Percentiles rank a stretch among this genome's conserved stretches.
These are phyloP conservation scores for Mycena pura DNA, from an alignment of 768 basidiomycete species.

Conservation along the genomic window DNA sequence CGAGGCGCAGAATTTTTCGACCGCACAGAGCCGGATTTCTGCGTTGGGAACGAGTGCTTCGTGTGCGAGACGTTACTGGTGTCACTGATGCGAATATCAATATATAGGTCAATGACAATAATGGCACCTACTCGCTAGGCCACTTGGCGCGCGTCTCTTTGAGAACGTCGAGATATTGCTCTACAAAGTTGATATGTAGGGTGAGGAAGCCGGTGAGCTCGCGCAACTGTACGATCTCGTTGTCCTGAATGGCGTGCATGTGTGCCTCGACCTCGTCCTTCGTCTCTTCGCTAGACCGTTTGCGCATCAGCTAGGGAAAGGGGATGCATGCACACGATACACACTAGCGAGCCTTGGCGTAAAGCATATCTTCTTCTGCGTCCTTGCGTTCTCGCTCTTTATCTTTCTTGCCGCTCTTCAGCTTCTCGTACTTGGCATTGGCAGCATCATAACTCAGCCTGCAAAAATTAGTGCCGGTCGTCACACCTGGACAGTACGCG, in stretches of 20 bases:
- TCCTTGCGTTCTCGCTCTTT: constrained; percentile 81
- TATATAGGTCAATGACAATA: too few relatives aligned
- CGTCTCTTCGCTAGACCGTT: constrained; percentile 73
- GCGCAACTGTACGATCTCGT: constrained; percentile 73
- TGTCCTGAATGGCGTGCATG: constrained; percentile 82
- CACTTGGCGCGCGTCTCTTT: constrained; percentile 72
- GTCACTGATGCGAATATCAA: too few relatives aligned
- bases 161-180: constrained; percentile 76
- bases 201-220: constrained; percentile 78
- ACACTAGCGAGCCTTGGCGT: constrained; percentile 78
- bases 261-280: constrained; percentile 83
- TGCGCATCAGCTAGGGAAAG: not conserved
- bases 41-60: constrained; percentile 33
- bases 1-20: constrained; percentile 32
- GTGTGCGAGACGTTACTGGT: too few relatives aligned
- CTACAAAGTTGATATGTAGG: constrained; percentile 74
- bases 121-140: constrained; percentile 68
- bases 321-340: constrained; percentile 29
- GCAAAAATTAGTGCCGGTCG: constrained; percentile 10
- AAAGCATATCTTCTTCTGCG: constrained; percentile 82
- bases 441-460: constrained; percentile 85
- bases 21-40: constrained; percentile 39
- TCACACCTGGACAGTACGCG: not conserved
- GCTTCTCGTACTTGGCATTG: constrained; percentile 68
- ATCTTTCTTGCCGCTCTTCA: constrained; percentile 78